Evolutionary conservation across 768 basidiomycete genomes (phyloP), one percentile per base, ranked within the genome.

Genomic region (Trametes maxima): DNA sequence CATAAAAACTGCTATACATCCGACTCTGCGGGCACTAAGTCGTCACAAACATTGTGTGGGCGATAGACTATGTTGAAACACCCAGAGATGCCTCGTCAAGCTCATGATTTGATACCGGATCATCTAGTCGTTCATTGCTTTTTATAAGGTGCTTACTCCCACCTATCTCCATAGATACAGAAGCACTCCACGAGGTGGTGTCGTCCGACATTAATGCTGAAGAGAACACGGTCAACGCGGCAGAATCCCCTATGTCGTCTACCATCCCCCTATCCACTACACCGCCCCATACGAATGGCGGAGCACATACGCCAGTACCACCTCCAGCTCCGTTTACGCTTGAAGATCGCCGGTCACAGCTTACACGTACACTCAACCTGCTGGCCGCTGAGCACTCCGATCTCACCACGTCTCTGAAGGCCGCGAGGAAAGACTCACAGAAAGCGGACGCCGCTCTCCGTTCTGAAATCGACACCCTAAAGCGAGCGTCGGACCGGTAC

Each of bases 401-500:
- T 1, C 79, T 97, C 16, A 79, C 85, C 4, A 67, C 81, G 0
- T 81, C 87, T 13, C 82, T 98, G 65, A 96, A 95, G 71, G 74
- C 87, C 19, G 83, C 89, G 0, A 83, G 94, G 45, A 83, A 88
- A 12, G 92, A 95, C 47, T 81, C 90, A 0, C 94, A 95, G 69
- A 90, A 92, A 65, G 85, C 89, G 0, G 89, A 95, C 54, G 85
- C 93, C 0, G 84, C 86, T 5, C 79, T 96, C 22, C 89, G 90
- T 33, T 78, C 86, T 2, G 94, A 96, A 74, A 94, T 96, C 45
- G 91, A 95, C 37, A 81, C 83, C 0, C 80, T 95, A 54, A 92
- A 90, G 71, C 85, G 92, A 4, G 84, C 92, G 1, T 87, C 88
- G 3, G 94, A 96, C 67, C 94, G 93, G 67, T 84, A 89, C 57